phyloP scores from a whole-genome alignment of 371 early-diverging fungal genomes.

The Mortierella sp. region DNA sequence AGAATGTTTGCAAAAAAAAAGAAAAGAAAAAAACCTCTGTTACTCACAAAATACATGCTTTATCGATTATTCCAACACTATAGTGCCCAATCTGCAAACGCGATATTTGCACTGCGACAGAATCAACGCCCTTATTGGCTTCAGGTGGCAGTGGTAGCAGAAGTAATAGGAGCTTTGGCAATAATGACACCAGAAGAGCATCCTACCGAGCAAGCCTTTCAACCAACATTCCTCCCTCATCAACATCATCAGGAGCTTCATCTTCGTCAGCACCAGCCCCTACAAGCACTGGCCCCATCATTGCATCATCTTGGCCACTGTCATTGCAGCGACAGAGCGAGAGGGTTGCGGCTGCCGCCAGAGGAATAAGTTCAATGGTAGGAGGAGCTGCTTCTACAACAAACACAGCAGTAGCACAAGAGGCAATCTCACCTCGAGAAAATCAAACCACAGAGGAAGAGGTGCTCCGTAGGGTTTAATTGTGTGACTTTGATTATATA shows the following conservation, averaged over 20 bases:
- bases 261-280: constrained; percentile 10
- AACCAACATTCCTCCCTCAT: constrained; percentile 6
- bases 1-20: too few species aligned
- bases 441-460: constrained; percentile 14
- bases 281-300: background rate
- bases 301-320: constrained; percentile 10
- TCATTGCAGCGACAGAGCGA: background rate
- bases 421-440: background rate
- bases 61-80: too few species aligned
- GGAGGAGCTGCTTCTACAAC: constrained; percentile 4
- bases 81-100: constrained; percentile 83
- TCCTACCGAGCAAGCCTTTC: background rate
- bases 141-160: background rate
- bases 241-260: background rate
- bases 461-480: constrained; percentile 23
- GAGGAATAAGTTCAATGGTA: background rate
- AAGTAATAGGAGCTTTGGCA: background rate
- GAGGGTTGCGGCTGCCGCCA: constrained; percentile 1
- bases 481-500: background rate
- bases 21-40: too few species aligned
- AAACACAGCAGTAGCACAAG: background rate
- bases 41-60: too few species aligned
- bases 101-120: constrained; percentile 63
- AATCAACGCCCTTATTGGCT: constrained; percentile 40
- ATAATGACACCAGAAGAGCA: background rate